Base-by-base conservation (phyloP, 768 basidiomycete species). In the Epithele typhae region DNA sequence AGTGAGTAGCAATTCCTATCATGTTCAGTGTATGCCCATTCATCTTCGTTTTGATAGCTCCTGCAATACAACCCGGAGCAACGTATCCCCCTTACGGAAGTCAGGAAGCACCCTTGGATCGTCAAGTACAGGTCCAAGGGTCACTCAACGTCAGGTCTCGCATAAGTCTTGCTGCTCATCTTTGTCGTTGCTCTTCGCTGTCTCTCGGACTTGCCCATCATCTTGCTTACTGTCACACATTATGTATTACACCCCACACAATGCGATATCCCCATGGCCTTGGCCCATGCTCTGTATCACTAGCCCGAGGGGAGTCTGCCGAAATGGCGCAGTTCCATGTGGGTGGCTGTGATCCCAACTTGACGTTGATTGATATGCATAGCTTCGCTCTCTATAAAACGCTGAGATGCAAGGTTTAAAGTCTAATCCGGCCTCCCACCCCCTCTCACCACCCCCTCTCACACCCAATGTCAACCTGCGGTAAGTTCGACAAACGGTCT, bases 91-190 rank as follows among this genome's bases (percentile, higher is more conserved):
- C 73, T 96, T 21, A 63, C 68, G 0, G 82, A 92, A 14, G 93
- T 92, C 24, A 71, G 82, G 22, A 71, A 71, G 3, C 93, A 95
- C 59, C 91, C 92, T 9, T 97, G 94, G 92, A 85, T 97, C 38
- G 67, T 82, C 21, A 84, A 74, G 58, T 74, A 86, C 52, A 70
- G 82, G 25, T 74, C 79, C 5, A 82, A 78, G 57, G 70, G 68
- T 9, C 48, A 49, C 9, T 57, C 56, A 15, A 52, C 46, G n/a
- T 34, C 56, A 12, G 45, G 48, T 14, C 22, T 42, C 17, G 39
- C 48, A 30, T 30, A 14, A 30, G n/a, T n/a, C n/a, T n/a, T n/a
- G n/a, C n/a, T n/a, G 27, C 27, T 14, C 27, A 7, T 30, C 27
- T 30, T 7, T 14, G 18, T 24, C 37, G 25, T 21, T 30, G 37